Evolutionary conservation across 73 alveolate species (phyloP).

Genomic region (Durusdinium trenchii): DNA sequence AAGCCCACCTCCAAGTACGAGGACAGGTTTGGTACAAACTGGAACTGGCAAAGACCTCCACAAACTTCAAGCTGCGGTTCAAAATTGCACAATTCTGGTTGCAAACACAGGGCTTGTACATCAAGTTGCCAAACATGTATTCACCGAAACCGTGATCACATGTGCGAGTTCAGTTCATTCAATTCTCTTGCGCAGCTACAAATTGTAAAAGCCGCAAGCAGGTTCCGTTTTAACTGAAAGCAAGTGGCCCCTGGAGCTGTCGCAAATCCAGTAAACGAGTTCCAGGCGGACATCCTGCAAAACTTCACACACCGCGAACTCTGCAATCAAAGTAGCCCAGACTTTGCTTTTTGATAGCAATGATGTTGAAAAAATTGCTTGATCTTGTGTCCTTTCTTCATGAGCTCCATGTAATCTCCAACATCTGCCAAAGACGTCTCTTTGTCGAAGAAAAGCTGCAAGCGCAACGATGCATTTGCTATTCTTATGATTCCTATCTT

Average conservation of each 20-base stretch:
- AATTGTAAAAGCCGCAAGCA: too few species aligned
- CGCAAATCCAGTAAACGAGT: slow-evolving; percentile 65
- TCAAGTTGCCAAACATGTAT: too few species aligned
- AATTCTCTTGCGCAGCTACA: too few species aligned
- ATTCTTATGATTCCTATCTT: too few species aligned
- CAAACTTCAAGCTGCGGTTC: too few species aligned
- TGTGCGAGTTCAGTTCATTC: too few species aligned
- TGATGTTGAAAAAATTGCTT: too few species aligned
- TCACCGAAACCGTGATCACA: too few species aligned
- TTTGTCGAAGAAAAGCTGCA: slow-evolving; percentile 60
- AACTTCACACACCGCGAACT: background rate
- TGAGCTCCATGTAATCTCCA: slow-evolving; percentile 39
- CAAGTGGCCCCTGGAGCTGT: slow-evolving; percentile 34
- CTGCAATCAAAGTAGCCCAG: background rate
- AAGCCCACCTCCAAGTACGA: slow-evolving; percentile 15
- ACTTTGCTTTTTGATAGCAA: background rate
- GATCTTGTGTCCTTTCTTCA: slow-evolving; percentile 30
- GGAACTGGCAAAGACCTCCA: slow-evolving; percentile 36
- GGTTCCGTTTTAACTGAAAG: too few species aligned
- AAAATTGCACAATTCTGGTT: too few species aligned
- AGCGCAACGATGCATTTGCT: too few species aligned
- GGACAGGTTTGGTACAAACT: slow-evolving; percentile 16
- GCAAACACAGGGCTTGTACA: too few species aligned
- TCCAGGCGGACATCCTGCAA: slow-evolving; percentile 52
- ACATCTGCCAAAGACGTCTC: slow-evolving; percentile 33